Conservation (phyloP, 257 asterid genomes). For the Capsicum chinense region DNA sequence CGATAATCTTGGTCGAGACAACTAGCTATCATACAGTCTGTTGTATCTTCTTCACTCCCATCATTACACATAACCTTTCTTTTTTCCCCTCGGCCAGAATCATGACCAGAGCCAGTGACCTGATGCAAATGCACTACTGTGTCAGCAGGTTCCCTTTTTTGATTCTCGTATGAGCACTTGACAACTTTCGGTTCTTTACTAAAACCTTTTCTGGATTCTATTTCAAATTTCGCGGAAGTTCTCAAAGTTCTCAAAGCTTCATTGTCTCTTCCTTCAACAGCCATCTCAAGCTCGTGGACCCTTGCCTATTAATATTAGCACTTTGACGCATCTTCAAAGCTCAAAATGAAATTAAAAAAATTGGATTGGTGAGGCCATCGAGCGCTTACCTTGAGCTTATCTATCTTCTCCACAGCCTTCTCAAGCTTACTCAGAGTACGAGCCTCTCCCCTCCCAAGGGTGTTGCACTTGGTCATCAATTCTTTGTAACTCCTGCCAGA, state of each 20-base stretch:
- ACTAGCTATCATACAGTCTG: constrained; percentile 31
- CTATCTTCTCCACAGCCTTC: constrained; percentile 77
- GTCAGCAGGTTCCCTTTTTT: constrained; percentile 41
- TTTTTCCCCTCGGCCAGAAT: constrained; percentile 36
- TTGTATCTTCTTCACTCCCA: constrained; percentile 32
- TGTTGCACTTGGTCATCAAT: constrained; percentile 81
- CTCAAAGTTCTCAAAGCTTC: constrained; percentile 66
- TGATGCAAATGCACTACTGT: constrained; percentile 37
- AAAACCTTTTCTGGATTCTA: constrained; percentile 12
- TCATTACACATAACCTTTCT: constrained; percentile 39
- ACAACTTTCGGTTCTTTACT: constrained; percentile 38
- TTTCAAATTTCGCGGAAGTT: constrained; percentile 36
- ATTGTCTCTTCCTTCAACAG: constrained; percentile 68
- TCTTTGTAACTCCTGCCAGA: constrained; percentile 87
- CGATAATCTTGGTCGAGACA: constrained; percentile 37
- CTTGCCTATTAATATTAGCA: constrained; percentile 53
- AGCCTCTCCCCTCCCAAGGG: constrained; percentile 93
- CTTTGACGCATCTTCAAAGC: constrained; percentile 34
- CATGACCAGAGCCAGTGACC: constrained; percentile 33
- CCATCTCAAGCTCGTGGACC: constrained; percentile 68
- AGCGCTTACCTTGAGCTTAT: constrained; percentile 65
- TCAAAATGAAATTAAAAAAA: constrained; percentile 16
- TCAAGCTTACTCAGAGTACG: constrained; percentile 67
- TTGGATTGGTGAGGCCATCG: constrained; percentile 24
- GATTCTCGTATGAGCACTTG: constrained; percentile 39